Percentiles rank a stretch among this genome's conserved stretches.
Conservation (phyloP, 108 stramenopile species). For the Craspedostauros australis region DNA sequence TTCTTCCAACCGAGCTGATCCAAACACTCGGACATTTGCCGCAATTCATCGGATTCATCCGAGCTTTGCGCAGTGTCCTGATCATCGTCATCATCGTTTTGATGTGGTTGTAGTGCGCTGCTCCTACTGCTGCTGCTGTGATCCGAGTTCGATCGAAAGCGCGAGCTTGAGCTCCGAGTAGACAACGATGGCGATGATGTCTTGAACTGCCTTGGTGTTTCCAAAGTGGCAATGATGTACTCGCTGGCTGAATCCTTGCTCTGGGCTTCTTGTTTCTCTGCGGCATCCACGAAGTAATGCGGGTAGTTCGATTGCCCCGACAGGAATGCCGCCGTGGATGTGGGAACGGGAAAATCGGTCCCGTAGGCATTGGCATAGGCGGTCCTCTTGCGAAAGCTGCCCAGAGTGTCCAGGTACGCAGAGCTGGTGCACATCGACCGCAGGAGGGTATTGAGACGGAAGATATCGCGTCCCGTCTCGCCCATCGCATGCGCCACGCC, state of each 20-base stretch:
- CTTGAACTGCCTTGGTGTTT: slow-evolving; percentile 25
- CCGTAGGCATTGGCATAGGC: slow-evolving; percentile 86
- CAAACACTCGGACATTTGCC: slow-evolving; percentile 58
- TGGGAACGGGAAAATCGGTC: slow-evolving; percentile 86
- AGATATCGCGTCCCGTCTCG: slow-evolving; percentile 55
- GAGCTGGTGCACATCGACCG: slow-evolving; percentile 33
- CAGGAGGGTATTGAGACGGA: slow-evolving; percentile 35
- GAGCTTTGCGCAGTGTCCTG: background rate
- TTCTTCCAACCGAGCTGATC: slow-evolving; percentile 86
- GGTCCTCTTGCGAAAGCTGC: slow-evolving; percentile 59
- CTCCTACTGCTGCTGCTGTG: no score
- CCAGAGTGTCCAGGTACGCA: slow-evolving; percentile 50
- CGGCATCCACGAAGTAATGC: slow-evolving; percentile 29
- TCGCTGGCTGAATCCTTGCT: slow-evolving; percentile 3
- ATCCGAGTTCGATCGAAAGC: no score
- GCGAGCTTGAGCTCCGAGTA: no score
- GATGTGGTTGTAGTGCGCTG: background rate
- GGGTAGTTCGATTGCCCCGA: slow-evolving; percentile 45
- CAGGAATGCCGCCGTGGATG: slow-evolving; percentile 76
- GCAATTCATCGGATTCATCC: slow-evolving; percentile 25
- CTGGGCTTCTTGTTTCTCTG: slow-evolving; percentile 2
- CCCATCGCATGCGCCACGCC: slow-evolving; percentile 57
- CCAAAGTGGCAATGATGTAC: slow-evolving; percentile 16
- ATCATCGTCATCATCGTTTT: background rate
- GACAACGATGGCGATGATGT: no score